Evolutionary conservation across 2,329 filamentous ascomycete genomes (phyloP).

Genomic region (Microcyclospora pomicola): DNA sequence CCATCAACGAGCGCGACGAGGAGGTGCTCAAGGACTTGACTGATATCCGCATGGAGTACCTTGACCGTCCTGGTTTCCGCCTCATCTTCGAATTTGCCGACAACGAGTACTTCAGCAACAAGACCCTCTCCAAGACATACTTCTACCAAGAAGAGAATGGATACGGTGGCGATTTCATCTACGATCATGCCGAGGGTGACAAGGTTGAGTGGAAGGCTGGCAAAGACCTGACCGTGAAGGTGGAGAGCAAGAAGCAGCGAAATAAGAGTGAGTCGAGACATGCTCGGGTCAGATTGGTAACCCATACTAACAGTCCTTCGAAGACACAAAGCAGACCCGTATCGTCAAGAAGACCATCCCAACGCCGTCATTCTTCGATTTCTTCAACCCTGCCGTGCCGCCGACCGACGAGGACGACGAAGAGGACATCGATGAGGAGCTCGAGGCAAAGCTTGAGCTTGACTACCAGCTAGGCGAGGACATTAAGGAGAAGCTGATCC

Average conservation of each 20-base stretch:
- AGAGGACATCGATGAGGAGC: conserved; percentile 72
- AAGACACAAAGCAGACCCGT: conserved; percentile 97
- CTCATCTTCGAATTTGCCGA: conserved; percentile 93
- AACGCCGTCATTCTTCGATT: conserved; percentile 95
- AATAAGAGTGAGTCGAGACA: conserved; percentile 73
- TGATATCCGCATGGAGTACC: conserved; percentile 98
- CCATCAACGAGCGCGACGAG: conserved; percentile 97
- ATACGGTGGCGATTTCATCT: conserved; percentile 98
- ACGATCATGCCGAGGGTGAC: conserved; percentile 95
- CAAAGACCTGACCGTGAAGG: conserved; percentile 82
- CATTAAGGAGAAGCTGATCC: conserved; percentile 99
- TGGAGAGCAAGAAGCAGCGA: conserved; percentile 98
- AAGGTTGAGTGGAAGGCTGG: conserved; percentile 94
- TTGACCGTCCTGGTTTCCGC: conserved; percentile 94
- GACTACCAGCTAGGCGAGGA: conserved; percentile 98
- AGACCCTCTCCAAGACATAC: conserved; percentile 94
- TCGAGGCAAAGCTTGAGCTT: conserved; percentile 93
- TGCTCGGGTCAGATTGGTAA: not conserved
- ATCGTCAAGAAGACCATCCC: conserved; percentile 99
- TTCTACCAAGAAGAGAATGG: conserved; percentile 98
- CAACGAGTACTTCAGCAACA: conserved; percentile 97
- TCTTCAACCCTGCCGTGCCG: conserved; percentile 90
- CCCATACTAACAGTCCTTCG: conserved; percentile 6
- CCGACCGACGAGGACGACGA: conserved; percentile 56
- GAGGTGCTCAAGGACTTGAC: conserved; percentile 75